phyloP scores from a whole-genome alignment of 805 yeast genomes.

The Komagataella phaffii region DNA sequence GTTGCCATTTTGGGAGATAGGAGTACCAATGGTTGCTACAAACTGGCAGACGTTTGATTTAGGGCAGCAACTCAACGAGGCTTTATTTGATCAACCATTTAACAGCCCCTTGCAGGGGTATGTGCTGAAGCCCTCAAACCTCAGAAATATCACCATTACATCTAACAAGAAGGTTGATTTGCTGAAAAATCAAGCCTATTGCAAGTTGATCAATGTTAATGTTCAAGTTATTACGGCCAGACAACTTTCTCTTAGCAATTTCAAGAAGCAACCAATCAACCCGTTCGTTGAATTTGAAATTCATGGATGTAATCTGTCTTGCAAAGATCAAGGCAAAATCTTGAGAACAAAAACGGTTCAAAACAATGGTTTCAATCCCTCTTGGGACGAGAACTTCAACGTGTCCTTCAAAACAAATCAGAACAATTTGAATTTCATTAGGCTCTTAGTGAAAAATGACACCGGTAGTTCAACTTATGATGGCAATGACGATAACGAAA shows the following conservation, averaged over 20 bases:
- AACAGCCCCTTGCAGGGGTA: conserved; percentile 43
- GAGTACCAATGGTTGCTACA: conserved; percentile 91
- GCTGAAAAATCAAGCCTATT: conserved; percentile 9
- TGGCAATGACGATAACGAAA: conserved; percentile 1
- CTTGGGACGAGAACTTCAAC: conserved; percentile 52
- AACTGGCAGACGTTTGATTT: conserved; percentile 91
- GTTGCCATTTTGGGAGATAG: conserved; percentile 64
- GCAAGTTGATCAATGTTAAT: conserved; percentile 10
- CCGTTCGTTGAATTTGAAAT: conserved; percentile 55
- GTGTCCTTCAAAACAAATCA: conserved; percentile 23
- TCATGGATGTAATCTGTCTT: conserved; percentile 24
- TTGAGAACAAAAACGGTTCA: conserved; percentile 23
- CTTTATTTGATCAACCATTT: conserved; percentile 53
- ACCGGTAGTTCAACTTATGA: conserved; percentile 5
- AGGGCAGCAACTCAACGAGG: conserved; percentile 81
- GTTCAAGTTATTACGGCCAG: conserved; percentile 68
- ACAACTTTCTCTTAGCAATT: conserved; percentile 56
- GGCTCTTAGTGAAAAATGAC: conserved; percentile 30
- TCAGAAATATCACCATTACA: conserved; percentile 8
- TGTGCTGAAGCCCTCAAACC: conserved; percentile 52
- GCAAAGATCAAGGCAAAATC: conserved; percentile 4
- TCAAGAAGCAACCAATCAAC: conserved; percentile 30
- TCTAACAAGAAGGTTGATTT: conserved; percentile 8
- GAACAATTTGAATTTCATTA: conserved; percentile 40
- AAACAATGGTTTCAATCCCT: conserved; percentile 80